Evolutionary conservation across 192 early-diverging fungal species (phyloP).

Genomic region (Coemansia sp.): DNA sequence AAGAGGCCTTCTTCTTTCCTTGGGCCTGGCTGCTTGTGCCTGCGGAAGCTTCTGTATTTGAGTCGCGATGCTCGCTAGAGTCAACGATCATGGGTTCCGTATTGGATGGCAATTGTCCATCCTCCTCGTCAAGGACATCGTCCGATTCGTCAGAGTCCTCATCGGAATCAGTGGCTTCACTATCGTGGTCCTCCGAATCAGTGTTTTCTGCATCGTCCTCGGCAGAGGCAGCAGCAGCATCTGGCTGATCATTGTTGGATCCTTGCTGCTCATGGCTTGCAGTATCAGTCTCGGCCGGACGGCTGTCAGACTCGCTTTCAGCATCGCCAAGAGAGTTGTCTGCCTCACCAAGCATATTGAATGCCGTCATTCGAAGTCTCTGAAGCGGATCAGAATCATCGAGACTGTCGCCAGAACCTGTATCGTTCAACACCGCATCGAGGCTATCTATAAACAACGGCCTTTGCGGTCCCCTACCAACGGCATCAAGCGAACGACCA

Average conservation of each 20-base stretch:
- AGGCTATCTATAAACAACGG: constrained; percentile 5
- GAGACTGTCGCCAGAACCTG: neutral
- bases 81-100: constrained; percentile 46
- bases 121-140: neutral
- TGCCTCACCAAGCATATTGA: neutral
- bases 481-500: constrained; percentile 15
- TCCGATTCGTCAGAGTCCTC: constrained; percentile 38
- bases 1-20: neutral
- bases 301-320: neutral
- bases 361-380: neutral
- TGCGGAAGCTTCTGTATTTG: constrained; percentile 59
- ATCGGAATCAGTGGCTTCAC: constrained; percentile 24
- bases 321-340: neutral
- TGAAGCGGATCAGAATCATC: neutral
- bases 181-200: neutral
- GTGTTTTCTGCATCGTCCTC: neutral
- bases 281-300: neutral
- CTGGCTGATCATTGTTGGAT: neutral
- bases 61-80: constrained; percentile 22
- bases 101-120: constrained; percentile 19
- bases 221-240: neutral
- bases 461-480: constrained; percentile 10
- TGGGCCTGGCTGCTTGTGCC: neutral
- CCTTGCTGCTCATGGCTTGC: neutral
- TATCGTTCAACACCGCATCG: neutral